Conservation (phyloP, 768 basidiomycete genomes). For the Collybiopsis confluens region DNA sequence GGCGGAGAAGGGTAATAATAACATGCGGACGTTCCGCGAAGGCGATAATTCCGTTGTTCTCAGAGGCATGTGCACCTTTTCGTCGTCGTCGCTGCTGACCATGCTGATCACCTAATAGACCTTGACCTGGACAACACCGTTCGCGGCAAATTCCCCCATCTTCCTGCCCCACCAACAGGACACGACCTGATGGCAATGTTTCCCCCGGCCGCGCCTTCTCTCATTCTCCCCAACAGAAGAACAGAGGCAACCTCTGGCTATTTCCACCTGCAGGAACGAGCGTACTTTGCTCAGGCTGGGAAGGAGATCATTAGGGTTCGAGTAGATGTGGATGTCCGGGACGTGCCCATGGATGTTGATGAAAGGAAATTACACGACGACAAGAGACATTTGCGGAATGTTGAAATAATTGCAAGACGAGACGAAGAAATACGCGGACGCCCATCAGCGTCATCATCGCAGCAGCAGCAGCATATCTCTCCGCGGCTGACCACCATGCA, state of each 20-base stretch:
- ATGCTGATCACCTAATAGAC: neutral
- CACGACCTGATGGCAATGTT: conserved; percentile 86
- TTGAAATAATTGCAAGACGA: conserved; percentile 18
- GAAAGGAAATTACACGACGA: neutral
- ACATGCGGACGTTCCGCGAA: neutral
- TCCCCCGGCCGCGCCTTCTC: conserved; percentile 63
- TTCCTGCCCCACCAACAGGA: conserved; percentile 73
- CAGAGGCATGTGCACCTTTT: neutral
- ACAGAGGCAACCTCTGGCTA: conserved; percentile 63
- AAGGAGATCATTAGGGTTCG: conserved; percentile 74
- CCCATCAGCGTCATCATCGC: conserved; percentile 9
- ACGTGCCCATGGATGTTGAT: neutral
- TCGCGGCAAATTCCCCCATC: conserved; percentile 30
- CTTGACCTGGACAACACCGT: neutral
- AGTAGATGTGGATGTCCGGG: conserved; percentile 59
- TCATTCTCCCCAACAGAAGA: conserved; percentile 35
- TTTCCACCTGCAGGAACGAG: conserved; percentile 73
- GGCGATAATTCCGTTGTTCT: neutral
- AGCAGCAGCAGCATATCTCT: neutral
- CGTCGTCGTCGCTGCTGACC: neutral
- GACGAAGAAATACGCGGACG: conserved; percentile 18
- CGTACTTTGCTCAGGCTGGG: conserved; percentile 76
- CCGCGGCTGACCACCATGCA: neutral
- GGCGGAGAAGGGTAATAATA: neutral
- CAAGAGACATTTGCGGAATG: conserved; percentile 19